Conservation (phyloP, 2,329 filamentous ascomycete genomes). For the Seiridium unicorne region DNA sequence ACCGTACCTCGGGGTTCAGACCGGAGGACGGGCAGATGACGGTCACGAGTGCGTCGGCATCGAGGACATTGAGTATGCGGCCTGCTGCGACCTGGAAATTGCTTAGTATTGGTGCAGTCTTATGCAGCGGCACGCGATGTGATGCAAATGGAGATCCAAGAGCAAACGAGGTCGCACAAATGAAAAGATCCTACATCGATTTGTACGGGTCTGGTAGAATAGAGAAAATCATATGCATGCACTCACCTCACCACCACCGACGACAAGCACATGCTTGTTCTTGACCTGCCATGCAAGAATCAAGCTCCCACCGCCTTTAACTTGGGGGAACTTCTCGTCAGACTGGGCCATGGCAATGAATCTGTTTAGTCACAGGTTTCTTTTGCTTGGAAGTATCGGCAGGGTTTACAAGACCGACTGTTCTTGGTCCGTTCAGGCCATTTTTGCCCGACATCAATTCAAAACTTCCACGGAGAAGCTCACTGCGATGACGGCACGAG, state of each 20-base stretch:
- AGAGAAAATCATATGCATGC: not conserved
- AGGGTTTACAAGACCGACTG: not conserved
- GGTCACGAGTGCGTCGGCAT: slow-evolving; percentile 88
- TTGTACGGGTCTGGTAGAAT: not conserved
- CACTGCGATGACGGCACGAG: not conserved
- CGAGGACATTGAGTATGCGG: slow-evolving; percentile 85
- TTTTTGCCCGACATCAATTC: not conserved
- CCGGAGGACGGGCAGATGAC: slow-evolving; percentile 78
- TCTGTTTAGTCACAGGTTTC: slow-evolving; percentile 10
- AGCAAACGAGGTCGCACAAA: not conserved
- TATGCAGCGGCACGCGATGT: too few species aligned
- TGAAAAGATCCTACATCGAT: not conserved
- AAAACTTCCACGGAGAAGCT: not conserved
- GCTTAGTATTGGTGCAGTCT: too few species aligned
- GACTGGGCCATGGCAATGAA: slow-evolving; percentile 9
- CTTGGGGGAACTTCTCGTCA: slow-evolving; percentile 63
- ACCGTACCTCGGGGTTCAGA: slow-evolving; percentile 84
- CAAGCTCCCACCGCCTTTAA: slow-evolving; percentile 88
- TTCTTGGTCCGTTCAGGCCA: slow-evolving; percentile 7
- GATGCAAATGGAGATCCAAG: not conserved
- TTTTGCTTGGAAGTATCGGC: not conserved
- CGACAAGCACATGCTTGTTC: slow-evolving; percentile 84
- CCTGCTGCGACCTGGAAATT: slow-evolving; percentile 80
- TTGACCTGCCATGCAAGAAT: slow-evolving; percentile 95
- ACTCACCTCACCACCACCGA: slow-evolving; percentile 90